Base-by-base conservation (phyloP, 1,284 basidiomycete species). In the Cryptococcus wingfieldii region DNA sequence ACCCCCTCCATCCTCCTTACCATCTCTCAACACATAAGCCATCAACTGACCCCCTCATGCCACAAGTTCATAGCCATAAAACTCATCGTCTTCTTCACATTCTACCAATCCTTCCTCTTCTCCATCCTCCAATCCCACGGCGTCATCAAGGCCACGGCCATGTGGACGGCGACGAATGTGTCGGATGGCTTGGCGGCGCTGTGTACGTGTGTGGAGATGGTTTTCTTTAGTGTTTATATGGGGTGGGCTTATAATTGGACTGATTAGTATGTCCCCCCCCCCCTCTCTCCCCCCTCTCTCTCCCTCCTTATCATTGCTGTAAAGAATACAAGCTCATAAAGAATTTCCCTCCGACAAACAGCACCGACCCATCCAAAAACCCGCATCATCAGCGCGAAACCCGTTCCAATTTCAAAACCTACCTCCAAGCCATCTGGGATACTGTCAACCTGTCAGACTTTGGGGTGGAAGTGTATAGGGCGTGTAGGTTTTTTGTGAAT, bases 131-230 rank as follows among this genome's bases (percentile, higher is more conserved):
- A 72, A 42, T 63, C 60, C 43, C 63, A 78, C 47, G 66, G 66
- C 25, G 69, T 76, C 27, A 75, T 79, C 60, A 65, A 69, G 83
- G 86, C 76, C 19, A 89, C 88, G 0, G 46, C 82, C 54, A 90
- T 86, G 68, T 93, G 90, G 91, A 66, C 67, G n/a, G 63, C 71
- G 12, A 66, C 67, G 3, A 78, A 78, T 58, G 71, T 94, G 53
- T 82, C 89, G 1, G 83, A 94, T 60, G 91, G 91, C 0, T 72
- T 94, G 38, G 88, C 85, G 58, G 89, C 91, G 0, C 80, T 95
- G 14, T 79, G 86, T 13, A 90, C 84, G 14, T 89, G 87, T 60
- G 83, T 92, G 46, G 91, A 94, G 86, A 91, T 91, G 89, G 85
- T 92, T 38, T 79, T 90, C 69, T 90, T 92, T 71, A 80, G 88